These are phyloP conservation scores for Coemansia sp. DNA, from an alignment of 192 early-diverging fungal species.

Conservation along the genomic window DNA sequence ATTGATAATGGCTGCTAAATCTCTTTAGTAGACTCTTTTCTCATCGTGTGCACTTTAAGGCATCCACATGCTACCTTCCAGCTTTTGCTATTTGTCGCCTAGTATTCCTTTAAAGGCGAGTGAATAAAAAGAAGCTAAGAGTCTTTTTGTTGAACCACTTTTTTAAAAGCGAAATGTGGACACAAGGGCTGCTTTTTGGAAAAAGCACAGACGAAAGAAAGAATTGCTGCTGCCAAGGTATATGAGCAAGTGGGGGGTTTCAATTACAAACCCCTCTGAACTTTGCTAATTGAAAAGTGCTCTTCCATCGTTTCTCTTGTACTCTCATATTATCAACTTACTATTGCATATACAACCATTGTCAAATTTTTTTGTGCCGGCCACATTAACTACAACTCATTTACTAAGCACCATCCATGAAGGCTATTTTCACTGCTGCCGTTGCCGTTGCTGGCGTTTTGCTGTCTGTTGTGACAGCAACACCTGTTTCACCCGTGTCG, in stretches of 20 bases:
- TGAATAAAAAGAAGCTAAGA: background rate
- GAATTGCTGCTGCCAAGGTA: background rate
- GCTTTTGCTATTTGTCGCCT: background rate
- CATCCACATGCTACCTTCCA: background rate
- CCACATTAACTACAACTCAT: conserved; percentile 1
- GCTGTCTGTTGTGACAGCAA: background rate
- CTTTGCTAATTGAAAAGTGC: background rate
- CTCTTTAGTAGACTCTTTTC: background rate
- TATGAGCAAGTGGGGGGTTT: background rate
- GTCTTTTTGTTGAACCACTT: background rate
- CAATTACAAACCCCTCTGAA: background rate
- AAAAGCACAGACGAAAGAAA: background rate
- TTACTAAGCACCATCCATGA: conserved; percentile 8
- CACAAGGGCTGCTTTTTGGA: background rate
- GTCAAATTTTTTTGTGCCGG: conserved; percentile 10
- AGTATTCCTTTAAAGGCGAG: background rate
- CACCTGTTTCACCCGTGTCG: background rate
- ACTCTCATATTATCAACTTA: background rate
- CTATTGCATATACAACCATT: background rate
- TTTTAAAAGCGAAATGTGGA: background rate
- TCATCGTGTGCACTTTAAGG: background rate
- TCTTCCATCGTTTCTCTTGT: background rate
- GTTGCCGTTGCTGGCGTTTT: background rate
- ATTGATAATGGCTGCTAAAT: conserved; percentile 31
- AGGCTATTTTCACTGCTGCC: background rate